Conservation (phyloP, 306 rosid species). For the Lupinus albus region DNA sequence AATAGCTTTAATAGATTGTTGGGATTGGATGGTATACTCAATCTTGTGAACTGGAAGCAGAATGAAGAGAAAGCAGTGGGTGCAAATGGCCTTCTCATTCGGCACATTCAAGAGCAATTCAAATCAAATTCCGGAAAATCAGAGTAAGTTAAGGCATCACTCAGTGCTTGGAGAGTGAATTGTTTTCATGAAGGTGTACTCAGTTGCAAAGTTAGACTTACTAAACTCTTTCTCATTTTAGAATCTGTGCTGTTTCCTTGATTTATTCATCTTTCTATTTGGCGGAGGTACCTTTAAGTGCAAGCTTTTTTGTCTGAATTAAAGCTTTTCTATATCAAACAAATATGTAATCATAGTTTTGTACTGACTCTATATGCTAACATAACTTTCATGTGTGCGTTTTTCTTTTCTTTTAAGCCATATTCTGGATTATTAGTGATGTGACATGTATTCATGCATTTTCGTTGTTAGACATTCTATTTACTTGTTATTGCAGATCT, state of each 20-base stretch:
- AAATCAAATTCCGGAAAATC: slow-evolving; percentile 93
- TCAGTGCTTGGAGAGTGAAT: slow-evolving; percentile 1
- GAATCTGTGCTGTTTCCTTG: slow-evolving; percentile 23
- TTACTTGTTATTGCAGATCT: slow-evolving; percentile 64
- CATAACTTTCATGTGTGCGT: slow-evolving; percentile 24
- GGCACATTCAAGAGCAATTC: slow-evolving; percentile 94
- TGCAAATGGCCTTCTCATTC: slow-evolving; percentile 93
- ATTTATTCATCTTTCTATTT: slow-evolving; percentile 22
- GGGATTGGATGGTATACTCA: slow-evolving; percentile 95
- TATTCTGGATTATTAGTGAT: slow-evolving; percentile 21
- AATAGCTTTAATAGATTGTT: slow-evolving; percentile 86
- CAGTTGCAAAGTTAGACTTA: slow-evolving; percentile 23
- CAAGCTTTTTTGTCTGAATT: background rate
- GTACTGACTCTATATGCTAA: slow-evolving; percentile 21
- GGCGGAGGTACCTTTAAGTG: slow-evolving; percentile 5
- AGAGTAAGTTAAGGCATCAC: slow-evolving; percentile 69
- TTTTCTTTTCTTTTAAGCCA: slow-evolving; percentile 22
- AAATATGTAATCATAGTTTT: slow-evolving; percentile 4
- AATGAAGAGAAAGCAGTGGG: slow-evolving; percentile 93
- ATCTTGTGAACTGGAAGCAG: slow-evolving; percentile 95
- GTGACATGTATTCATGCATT: slow-evolving; percentile 9
- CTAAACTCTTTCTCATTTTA: slow-evolving; percentile 20
- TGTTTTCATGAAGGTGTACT: slow-evolving; percentile 30
- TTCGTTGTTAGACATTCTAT: slow-evolving; percentile 36
- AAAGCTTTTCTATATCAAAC: background rate